Evolutionary conservation across 2,329 filamentous ascomycete species (phyloP), one percentile per base, ranked within the genome.

Genomic region (Diaporthe velutina): DNA sequence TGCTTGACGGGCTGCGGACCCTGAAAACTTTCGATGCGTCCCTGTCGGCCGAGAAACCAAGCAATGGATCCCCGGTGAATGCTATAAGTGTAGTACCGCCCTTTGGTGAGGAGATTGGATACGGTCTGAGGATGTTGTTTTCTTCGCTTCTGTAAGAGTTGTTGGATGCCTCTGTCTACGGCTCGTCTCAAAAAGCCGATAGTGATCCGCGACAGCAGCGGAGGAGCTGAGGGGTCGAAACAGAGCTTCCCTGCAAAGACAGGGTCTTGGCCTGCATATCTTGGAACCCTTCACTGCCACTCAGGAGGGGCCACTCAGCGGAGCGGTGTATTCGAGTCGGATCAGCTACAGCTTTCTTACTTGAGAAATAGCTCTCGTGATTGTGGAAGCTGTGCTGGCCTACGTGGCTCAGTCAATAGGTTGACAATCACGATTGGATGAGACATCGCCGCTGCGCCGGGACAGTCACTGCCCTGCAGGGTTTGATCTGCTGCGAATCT

Each of bases 261-360:
- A 57, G 58, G 71, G 74, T 58, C 74, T 75, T 75, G 74, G 74
- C 74, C 52, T 75, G 74, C 74, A 74, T 74, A 25, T 64, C 64
- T 74, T 71, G 57, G 71, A 74, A 71, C 71, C 38, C 58, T 42
- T 74, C 74, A 74, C 71, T 74, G 71, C 74, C 71, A 71, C 74
- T 71, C 40, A 40, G 50, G 33, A 38, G 74, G 74, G 42, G 35
- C 74, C 74, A 74, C 73, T 40, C 66, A 61, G 19, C 48, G 40
- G 66, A 71, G 74, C 74, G 74, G 71, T 75, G 74, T 71, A 75
- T 74, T 73, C 70, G 25, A 50, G 40, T 52, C 48, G 58, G 58
- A 13, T 30, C 33, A 52, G 48, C 35, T 42, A 40, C 52, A 38
- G 60, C 45, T 9, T 9, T 58, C 48, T 60, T 48, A 54, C 30